A percentile compares a stretch with the other conserved stretches of the same genome.
These are phyloP conservation scores for Arthrobotrys sphaeroides DNA, from an alignment of 2,329 filamentous ascomycete genomes.

Conservation along the genomic window DNA sequence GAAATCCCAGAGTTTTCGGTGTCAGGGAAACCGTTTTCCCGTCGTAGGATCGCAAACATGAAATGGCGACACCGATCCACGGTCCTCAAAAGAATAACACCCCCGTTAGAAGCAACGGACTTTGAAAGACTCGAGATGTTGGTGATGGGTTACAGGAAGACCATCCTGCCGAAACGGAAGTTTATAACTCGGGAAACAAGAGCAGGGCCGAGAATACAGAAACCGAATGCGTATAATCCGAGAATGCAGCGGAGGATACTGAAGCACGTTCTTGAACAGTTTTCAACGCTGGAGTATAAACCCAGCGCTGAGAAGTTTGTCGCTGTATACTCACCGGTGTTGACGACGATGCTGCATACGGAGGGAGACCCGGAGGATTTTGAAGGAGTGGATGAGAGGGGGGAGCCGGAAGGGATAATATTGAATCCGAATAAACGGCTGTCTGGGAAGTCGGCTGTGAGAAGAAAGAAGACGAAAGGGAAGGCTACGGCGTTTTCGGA, in stretches of 20 bases:
- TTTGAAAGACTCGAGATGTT: conserved; percentile 54
- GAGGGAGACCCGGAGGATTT: conserved; percentile 33
- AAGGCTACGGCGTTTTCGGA: conserved; percentile 20
- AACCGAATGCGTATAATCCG: conserved; percentile 47
- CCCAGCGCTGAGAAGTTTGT: conserved; percentile 12
- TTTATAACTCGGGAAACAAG: conserved; percentile 28
- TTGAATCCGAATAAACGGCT: conserved; percentile 26
- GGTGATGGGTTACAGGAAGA: conserved; percentile 53
- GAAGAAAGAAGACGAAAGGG: conserved; percentile 1
- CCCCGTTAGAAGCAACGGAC: conserved; percentile 50
- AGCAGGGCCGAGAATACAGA: conserved; percentile 30
- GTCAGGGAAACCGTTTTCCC: conserved; percentile 54
- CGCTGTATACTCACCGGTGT: conserved; percentile 33
- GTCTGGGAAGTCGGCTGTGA: conserved; percentile 8
- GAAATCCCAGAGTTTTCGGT: conserved; percentile 55
- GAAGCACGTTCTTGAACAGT: conserved; percentile 52
- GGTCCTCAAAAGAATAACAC: conserved; percentile 48
- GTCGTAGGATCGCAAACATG: conserved; percentile 55
- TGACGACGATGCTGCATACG: conserved; percentile 17
- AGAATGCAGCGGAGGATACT: conserved; percentile 56
- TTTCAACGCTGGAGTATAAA: conserved; percentile 41
- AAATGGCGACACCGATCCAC: conserved; percentile 52
- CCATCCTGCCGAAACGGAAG: conserved; percentile 53
- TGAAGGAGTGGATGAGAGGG: conserved; percentile 38
- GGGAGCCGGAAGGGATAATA: conserved; percentile 14